These are phyloP conservation scores for Verticillium nubilum DNA, from an alignment of 2,329 filamentous ascomycete species.

Conservation along the genomic window DNA sequence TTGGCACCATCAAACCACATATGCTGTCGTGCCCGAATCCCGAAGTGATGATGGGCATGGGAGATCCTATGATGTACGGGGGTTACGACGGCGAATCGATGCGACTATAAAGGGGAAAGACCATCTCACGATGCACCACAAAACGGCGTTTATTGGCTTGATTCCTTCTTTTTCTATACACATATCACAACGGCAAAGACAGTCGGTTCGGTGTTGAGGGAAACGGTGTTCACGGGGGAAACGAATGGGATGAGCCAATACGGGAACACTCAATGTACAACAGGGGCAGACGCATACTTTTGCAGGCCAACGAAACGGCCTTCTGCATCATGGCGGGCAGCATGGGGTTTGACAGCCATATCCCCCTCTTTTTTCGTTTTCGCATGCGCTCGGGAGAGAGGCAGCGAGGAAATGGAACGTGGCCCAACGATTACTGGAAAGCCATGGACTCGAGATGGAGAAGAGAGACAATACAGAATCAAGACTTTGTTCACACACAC, in stretches of 20 bases:
- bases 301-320: neutral
- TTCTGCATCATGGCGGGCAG: neutral
- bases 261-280: neutral
- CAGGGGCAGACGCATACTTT: neutral
- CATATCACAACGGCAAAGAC: neutral
- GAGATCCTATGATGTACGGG: conserved; percentile 54
- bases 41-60: conserved; percentile 52
- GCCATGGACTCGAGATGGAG: too few relatives aligned
- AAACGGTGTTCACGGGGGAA: neutral
- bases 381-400: too few relatives aligned
- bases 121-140: neutral
- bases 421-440: neutral
- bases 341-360: neutral
- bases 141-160: neutral
- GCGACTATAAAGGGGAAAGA: conserved; percentile 25
- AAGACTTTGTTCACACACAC: neutral
- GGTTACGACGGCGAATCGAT: conserved; percentile 42
- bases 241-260: neutral
- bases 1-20: conserved; percentile 51
- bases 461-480: neutral
- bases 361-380: neutral
- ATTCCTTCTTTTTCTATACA: neutral
- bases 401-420: too few relatives aligned
- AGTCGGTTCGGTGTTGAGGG: neutral
- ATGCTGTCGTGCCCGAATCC: conserved; percentile 45